Evolutionary conservation across 768 basidiomycete species (phyloP).

Genomic region (Mycena capillaripes): DNA sequence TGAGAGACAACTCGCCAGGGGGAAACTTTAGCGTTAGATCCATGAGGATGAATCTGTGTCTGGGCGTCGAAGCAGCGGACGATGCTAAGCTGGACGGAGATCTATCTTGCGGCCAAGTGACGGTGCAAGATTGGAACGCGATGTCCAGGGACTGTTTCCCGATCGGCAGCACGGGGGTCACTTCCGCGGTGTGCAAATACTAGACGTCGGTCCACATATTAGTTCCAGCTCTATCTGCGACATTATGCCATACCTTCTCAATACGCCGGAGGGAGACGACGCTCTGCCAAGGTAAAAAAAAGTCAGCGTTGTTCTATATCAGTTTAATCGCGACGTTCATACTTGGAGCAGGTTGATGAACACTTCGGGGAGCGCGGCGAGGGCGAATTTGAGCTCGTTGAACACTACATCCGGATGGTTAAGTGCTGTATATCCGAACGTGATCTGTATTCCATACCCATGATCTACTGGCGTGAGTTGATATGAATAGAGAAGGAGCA

Average conservation of each 20-base stretch:
- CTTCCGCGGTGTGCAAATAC: conserved; percentile 83
- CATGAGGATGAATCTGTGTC: conserved; percentile 79
- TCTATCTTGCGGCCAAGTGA: conserved; percentile 92
- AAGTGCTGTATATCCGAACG: too few species aligned
- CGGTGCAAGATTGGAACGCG: conserved; percentile 84
- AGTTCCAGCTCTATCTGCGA: too few species aligned
- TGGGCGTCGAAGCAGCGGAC: conserved; percentile 78
- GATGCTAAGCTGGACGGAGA: conserved; percentile 56
- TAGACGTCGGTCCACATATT: too few species aligned
- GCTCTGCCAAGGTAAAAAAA: conserved; percentile 62
- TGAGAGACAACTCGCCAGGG: conserved; percentile 80
- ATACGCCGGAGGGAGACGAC: conserved; percentile 91
- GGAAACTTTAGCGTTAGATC: conserved; percentile 87
- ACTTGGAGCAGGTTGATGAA: conserved; percentile 81
- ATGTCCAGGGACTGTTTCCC: conserved; percentile 69
- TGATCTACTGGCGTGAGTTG: not conserved
- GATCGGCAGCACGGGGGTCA: conserved; percentile 71
- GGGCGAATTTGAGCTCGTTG: conserved; percentile 87
- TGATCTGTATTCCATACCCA: too few species aligned
- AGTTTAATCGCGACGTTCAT: not conserved
- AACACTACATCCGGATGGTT: conserved; percentile 82
- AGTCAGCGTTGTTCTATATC: not conserved
- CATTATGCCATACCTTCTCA: conserved; percentile 58
- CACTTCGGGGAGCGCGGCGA: conserved; percentile 89
- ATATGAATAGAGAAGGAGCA: conserved; percentile 28